Base-by-base conservation (phyloP, 352 stramenopile genomes). In the Stephanocyclus meneghinianus region DNA sequence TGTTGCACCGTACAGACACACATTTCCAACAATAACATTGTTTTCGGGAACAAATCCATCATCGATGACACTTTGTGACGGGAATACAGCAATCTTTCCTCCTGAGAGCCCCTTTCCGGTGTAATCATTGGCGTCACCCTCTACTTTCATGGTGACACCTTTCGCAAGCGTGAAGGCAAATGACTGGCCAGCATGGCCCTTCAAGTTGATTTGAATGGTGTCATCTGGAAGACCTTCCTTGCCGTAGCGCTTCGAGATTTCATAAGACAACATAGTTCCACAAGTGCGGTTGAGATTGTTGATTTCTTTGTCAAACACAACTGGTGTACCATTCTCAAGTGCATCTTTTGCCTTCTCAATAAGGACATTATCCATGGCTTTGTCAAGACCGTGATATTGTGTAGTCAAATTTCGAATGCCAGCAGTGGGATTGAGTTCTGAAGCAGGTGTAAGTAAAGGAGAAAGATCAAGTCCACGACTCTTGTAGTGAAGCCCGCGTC, bases 61-160 rank as follows among this genome's bases (percentile, higher is more conserved):
- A 51, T 95, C 81, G 57, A 97, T 80, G 4, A 93, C 90, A 60
- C 91, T 87, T 60, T 92, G 86, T 3, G 88, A 84, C 26, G 96
- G 96, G 75, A 93, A 96, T 13, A 98, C 95, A 30, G 94, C 88
- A 79, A 98, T 94, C 76, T 97, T 96, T 74, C 96, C 95, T 51
- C 95, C 95, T 44, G 93, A 97, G 40, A 98, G 89, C 42, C 95
- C 94, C 88, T 98, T 98, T 76, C 95, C 96, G 29, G 97, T 95
- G 79, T 98, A 98, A 85, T 98, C 96, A 85, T 98, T 98, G 48
- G 95, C 95, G 89, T 98, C 96, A 51, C 96, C 96, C 55, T 97
- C 90, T 30, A 97, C 83, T 71, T 95, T 94, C 45, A 98, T 91
- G 57, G 92, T 95, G 53, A 98, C 92, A 78, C 96, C 96, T 85